Percentiles rank a stretch among this genome's conserved stretches.
phyloP scores from a whole-genome alignment of 106 monocot genomes.

The Cymbidium sinense region DNA sequence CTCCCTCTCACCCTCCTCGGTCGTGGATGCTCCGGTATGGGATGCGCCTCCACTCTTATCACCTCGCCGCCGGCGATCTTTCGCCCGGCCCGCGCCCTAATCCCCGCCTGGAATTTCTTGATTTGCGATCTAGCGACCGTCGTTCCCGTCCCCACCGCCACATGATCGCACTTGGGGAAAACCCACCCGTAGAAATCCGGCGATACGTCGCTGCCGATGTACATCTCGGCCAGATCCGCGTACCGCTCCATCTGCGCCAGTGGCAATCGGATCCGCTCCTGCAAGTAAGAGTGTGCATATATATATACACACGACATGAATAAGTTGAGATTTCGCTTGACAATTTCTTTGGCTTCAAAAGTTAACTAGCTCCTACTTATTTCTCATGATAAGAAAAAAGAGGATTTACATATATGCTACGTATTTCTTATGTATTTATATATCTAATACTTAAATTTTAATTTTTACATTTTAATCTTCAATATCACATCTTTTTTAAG shows the following conservation, averaged over 20 bases:
- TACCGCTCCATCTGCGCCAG: slow-evolving; percentile 51
- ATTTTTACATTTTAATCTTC: no score
- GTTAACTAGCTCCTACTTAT: no score
- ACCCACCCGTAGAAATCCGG: slow-evolving; percentile 97
- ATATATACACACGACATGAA: no score
- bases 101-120: slow-evolving; percentile 45
- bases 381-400: no score
- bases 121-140: slow-evolving; percentile 40
- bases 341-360: no score
- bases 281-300: no score
- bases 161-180: slow-evolving; percentile 97
- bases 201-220: slow-evolving; percentile 77
- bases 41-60: slow-evolving; percentile 77
- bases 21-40: slow-evolving; percentile 89
- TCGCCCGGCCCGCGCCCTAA: slow-evolving; percentile 28
- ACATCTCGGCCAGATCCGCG: slow-evolving; percentile 82
- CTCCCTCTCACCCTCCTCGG: slow-evolving; percentile 61
- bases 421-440: no score
- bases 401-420: no score
- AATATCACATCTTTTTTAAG: no score
- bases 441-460: no score
- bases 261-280: slow-evolving; percentile 69
- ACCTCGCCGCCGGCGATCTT: slow-evolving; percentile 69
- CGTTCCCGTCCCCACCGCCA: slow-evolving; percentile 88
- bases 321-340: no score